These are phyloP conservation scores for Trichoderma gamsii DNA, from an alignment of 495 filamentous ascomycete genomes.

Conservation along the genomic window DNA sequence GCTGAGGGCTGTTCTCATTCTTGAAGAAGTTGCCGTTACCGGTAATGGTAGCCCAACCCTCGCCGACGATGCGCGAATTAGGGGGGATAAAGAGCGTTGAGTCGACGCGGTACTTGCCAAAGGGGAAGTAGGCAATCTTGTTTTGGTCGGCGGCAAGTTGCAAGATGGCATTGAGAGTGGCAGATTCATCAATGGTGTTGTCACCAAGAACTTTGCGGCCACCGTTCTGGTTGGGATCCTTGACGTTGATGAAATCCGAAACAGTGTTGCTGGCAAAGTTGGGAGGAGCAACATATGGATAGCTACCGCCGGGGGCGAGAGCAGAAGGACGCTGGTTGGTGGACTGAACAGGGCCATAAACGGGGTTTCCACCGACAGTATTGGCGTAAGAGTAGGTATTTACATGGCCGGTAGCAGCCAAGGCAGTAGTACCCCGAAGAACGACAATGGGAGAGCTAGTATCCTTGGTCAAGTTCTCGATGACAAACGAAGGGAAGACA, in stretches of 20 bases:
- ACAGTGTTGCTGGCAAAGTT: slow-evolving; percentile 32
- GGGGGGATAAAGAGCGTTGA: slow-evolving; percentile 57
- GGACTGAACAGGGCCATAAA: slow-evolving; percentile 49
- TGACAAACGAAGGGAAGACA: slow-evolving; percentile 33
- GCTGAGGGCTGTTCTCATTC: slow-evolving; percentile 60
- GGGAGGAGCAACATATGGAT: slow-evolving; percentile 31
- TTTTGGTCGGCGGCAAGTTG: slow-evolving; percentile 46
- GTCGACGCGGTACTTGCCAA: slow-evolving; percentile 58
- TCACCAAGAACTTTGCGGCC: slow-evolving; percentile 44
- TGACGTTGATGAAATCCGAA: slow-evolving; percentile 39
- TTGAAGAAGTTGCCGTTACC: slow-evolving; percentile 66
- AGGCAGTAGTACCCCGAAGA: slow-evolving; percentile 24
- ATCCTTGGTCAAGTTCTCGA: slow-evolving; percentile 40
- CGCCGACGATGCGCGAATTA: slow-evolving; percentile 66
- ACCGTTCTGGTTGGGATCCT: slow-evolving; percentile 37
- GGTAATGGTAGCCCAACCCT: slow-evolving; percentile 84
- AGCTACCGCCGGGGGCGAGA: slow-evolving; percentile 30
- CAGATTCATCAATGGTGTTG: slow-evolving; percentile 64
- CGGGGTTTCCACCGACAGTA: slow-evolving; percentile 47
- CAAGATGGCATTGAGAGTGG: slow-evolving; percentile 50
- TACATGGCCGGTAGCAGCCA: slow-evolving; percentile 25
- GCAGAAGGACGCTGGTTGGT: slow-evolving; percentile 23
- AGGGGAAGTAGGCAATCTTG: slow-evolving; percentile 53
- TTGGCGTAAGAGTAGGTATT: slow-evolving; percentile 42
- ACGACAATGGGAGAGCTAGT: slow-evolving; percentile 29